Evolutionary conservation across 2,329 filamentous ascomycete genomes (phyloP).

Genomic region (Ophiocordyceps unilateralis): DNA sequence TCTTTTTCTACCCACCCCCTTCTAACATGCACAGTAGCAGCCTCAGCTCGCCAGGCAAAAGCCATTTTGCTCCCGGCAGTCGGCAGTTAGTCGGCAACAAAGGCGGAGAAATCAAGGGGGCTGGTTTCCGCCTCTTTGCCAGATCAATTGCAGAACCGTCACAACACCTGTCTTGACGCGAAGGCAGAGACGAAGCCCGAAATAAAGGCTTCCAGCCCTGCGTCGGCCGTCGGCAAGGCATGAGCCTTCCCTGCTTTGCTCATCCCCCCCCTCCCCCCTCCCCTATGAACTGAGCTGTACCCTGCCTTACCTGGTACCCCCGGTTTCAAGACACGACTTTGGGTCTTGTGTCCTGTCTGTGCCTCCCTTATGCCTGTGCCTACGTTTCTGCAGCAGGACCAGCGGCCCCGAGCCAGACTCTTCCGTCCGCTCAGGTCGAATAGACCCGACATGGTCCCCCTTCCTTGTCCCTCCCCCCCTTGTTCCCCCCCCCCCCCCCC

Average conservation of each 20-base stretch:
- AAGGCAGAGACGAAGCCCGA: neutral
- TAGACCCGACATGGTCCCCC: neutral
- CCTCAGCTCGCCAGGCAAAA: neutral
- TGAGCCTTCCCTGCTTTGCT: neutral
- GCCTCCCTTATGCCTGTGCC: neutral
- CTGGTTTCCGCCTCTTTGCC: neutral
- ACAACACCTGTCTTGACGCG: too few species aligned
- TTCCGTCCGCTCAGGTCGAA: too few species aligned
- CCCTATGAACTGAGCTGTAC: neutral
- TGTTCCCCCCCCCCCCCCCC: neutral
- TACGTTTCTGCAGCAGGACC: neutral
- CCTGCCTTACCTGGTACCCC: neutral
- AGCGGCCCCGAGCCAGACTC: neutral
- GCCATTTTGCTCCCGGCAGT: neutral
- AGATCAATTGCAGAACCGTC: too few species aligned
- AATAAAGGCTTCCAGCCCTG: neutral
- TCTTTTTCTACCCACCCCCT: neutral
- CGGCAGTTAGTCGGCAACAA: too few species aligned
- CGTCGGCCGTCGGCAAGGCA: neutral
- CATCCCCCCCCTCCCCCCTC: neutral
- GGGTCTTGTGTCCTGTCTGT: neutral
- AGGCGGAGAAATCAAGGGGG: neutral
- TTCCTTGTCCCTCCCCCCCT: neutral
- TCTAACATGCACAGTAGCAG: neutral
- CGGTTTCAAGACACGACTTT: conserved; percentile 1